Evolutionary conservation across 352 stramenopile genomes (phyloP), one percentile per base, ranked within the genome.

Genomic region (Phytophthora brassicae): DNA sequence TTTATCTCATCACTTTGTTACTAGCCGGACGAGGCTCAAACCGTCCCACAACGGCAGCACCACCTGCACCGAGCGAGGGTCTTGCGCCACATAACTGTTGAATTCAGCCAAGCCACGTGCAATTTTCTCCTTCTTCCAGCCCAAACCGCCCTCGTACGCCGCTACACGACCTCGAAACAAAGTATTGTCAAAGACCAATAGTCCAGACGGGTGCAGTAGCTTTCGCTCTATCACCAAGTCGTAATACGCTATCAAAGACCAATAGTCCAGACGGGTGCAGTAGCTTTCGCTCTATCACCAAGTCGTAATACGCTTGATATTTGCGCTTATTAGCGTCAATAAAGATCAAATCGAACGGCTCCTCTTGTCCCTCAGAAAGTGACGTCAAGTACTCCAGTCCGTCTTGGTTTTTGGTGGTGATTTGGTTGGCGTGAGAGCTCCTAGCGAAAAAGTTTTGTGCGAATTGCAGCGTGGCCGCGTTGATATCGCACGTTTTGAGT

Each of bases 271-370:
- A 75, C 12, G 75, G 70, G 42, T 84, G 80, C 36, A 98, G 63
- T 43, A 98, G 45, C 11, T 72, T 49, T 56, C 88, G 66, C 35
- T 79, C 84, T 5, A 86, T 58, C 19, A 97, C 76, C 4, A 75
- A 65, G 67, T 98, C 85, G 52, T 94, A 93, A 63, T 97, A 97
- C 3, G 87, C 75, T 19, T 83, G 77, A 33, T 98, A 88, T 26
- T 95, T 79, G 20, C 86, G 89, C 67, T 98, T 98, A 70, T 97
- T 96, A 31, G 91, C 91, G 71, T 98, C 94, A 3, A 98, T 72
- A 74, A 98, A 98, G n/a, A 97, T 90, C 20, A 98, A 68, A 66
- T 98, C 94, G 70, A 97, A 98, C 33, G 44, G 58, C 44, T 60
- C n/a, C n/a, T n/a, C 22, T 8, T 65, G 44, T 16, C 77, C 60